Conservation (phyloP, 192 early-diverging fungal genomes). For the Tieghemiomyces parasiticus region DNA sequence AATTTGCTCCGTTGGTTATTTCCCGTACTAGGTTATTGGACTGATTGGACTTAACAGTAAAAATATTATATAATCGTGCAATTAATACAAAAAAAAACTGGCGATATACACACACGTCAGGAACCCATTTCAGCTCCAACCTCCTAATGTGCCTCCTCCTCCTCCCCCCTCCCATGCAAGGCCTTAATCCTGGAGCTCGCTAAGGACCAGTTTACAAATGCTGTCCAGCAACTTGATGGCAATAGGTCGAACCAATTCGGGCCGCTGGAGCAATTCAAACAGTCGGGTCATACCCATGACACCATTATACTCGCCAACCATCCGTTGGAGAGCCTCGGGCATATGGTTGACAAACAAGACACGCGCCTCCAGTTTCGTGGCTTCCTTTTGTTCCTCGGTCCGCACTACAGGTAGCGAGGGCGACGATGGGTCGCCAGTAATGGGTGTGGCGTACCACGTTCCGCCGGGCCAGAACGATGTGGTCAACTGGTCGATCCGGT, state of each 20-base stretch:
- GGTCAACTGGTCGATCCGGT: background rate
- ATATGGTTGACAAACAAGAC: slow-evolving; percentile 7
- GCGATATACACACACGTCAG: too few relatives aligned
- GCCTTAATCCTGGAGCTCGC: background rate
- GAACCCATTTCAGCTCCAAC: too few relatives aligned
- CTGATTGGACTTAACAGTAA: too few relatives aligned
- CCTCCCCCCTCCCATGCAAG: too few relatives aligned
- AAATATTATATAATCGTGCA: too few relatives aligned
- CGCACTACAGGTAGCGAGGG: background rate
- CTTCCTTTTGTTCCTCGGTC: slow-evolving; percentile 4
- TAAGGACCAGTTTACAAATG: slow-evolving; percentile 1
- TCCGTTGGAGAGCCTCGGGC: slow-evolving; percentile 10
- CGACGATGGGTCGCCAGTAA: background rate
- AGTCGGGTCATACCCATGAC: slow-evolving; percentile 11
- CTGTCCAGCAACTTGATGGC: slow-evolving; percentile 8
- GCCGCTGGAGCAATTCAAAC: slow-evolving; percentile 10
- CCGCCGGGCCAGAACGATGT: slow-evolving; percentile 8
- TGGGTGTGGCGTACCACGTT: slow-evolving; percentile 7
- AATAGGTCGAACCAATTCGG: slow-evolving; percentile 4
- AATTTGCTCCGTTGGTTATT: too few relatives aligned
- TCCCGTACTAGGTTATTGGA: too few relatives aligned
- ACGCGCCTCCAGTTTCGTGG: slow-evolving; percentile 5
- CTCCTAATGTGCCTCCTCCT: too few relatives aligned
- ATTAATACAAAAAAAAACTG: too few relatives aligned
- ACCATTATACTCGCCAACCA: slow-evolving; percentile 12